Conservation (phyloP, 2,329 filamentous ascomycete genomes). For the Monilinia aucupariae region DNA sequence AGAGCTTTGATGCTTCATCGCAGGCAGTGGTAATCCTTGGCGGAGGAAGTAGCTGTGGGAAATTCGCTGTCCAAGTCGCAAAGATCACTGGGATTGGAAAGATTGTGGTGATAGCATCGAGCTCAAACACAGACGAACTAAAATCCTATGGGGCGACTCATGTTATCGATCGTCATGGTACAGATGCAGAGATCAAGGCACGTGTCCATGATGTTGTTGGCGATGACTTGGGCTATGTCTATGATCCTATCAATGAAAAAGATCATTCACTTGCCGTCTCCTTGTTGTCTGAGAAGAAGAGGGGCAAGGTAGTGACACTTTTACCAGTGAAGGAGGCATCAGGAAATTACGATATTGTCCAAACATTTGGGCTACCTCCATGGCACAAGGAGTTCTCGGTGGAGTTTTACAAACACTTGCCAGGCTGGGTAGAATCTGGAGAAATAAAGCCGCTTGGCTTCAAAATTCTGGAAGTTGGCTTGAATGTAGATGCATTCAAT, state of each 20-base stretch:
- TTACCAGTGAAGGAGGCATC: background rate
- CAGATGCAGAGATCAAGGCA: constrained; percentile 4
- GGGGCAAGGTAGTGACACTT: constrained; percentile 9
- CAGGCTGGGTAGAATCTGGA: constrained; percentile 4
- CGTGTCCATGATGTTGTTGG: constrained; percentile 7
- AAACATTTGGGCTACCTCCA: background rate
- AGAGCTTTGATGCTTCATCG: constrained; percentile 7
- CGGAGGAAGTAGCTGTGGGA: constrained; percentile 35
- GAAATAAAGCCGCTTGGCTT: constrained; percentile 12
- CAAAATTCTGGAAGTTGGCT: constrained; percentile 9
- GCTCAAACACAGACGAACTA: constrained; percentile 31
- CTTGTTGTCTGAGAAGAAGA: constrained; percentile 14
- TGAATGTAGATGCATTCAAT: constrained; percentile 14
- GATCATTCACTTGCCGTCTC: constrained; percentile 12
- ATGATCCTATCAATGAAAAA: constrained; percentile 12
- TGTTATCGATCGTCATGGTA: constrained; percentile 36
- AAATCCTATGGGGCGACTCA: constrained; percentile 38
- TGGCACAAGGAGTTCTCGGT: background rate
- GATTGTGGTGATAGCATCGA: constrained; percentile 38
- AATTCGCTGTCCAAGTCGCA: constrained; percentile 35
- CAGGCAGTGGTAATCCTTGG: constrained; percentile 34
- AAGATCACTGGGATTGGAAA: constrained; percentile 36
- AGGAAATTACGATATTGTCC: background rate
- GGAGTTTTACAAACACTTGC: constrained; percentile 1
- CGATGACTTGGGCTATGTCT: constrained; percentile 10